Conservation (phyloP, 2,329 filamentous ascomycete genomes). For the Hymenoscyphus linearis region DNA sequence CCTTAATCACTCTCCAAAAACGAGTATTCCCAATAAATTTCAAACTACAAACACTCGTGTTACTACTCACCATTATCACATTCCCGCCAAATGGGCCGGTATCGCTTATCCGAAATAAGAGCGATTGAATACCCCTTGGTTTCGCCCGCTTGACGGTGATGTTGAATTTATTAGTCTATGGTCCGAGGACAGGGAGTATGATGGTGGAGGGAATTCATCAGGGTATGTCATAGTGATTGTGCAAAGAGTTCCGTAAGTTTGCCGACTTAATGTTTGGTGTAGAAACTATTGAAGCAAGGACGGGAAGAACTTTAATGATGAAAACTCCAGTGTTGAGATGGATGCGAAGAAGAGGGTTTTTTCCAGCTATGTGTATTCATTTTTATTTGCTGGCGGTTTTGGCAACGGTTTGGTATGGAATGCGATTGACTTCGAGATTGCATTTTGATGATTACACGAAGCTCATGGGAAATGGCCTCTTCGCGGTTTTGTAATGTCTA, state of each 20-base stretch:
- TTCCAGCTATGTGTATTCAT: slow-evolving; percentile 37
- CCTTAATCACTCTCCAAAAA: slow-evolving; percentile 37
- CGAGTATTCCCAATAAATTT: slow-evolving; percentile 38
- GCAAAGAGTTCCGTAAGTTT: neutral
- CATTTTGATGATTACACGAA: neutral
- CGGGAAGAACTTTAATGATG: neutral
- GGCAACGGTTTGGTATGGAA: slow-evolving; percentile 29
- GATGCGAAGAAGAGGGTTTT: slow-evolving; percentile 32
- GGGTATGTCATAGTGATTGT: slow-evolving; percentile 1
- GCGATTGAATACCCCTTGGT: neutral
- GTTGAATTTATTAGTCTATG: slow-evolving; percentile 34
- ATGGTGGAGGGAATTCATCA: slow-evolving; percentile 33
- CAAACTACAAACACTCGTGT: slow-evolving; percentile 33
- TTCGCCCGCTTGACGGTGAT: slow-evolving; percentile 25
- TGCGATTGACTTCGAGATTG: neutral
- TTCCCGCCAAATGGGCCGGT: slow-evolving; percentile 19
- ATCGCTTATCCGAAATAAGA: neutral
- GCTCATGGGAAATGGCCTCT: neutral
- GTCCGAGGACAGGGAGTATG: slow-evolving; percentile 22
- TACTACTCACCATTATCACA: slow-evolving; percentile 33
- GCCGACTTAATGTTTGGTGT: neutral
- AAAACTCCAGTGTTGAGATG: neutral
- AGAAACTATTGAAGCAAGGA: slow-evolving; percentile 11
- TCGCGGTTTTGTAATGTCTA: too few species aligned
- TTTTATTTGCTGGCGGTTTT: slow-evolving; percentile 36